phyloP scores from a whole-genome alignment of 768 basidiomycete species.

The Phaffia tasmanica region DNA sequence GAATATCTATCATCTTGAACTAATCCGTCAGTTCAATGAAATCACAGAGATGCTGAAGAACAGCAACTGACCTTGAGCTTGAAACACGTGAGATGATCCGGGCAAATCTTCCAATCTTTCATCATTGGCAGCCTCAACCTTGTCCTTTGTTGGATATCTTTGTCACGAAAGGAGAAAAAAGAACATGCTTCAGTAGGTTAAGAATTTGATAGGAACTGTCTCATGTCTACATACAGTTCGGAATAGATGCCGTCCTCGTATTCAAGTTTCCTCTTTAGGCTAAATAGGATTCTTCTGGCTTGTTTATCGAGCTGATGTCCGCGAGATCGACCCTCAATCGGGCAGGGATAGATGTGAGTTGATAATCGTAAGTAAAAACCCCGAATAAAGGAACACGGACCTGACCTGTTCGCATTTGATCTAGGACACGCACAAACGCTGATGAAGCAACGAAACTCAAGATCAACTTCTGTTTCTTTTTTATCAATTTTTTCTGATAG shows the following conservation, averaged over 20 bases:
- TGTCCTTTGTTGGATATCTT: slow-evolving; percentile 4
- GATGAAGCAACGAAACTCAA: no score
- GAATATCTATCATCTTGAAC: neutral
- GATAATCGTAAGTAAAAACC: no score
- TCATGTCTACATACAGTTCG: neutral
- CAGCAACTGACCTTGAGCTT: neutral
- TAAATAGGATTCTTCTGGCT: slow-evolving; percentile 6
- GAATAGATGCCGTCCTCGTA: slow-evolving; percentile 16
- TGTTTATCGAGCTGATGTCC: neutral
- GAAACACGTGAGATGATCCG: neutral
- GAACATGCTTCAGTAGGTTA: neutral
- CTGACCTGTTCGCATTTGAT: slow-evolving; percentile 5
- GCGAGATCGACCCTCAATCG: no score
- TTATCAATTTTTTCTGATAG: no score
- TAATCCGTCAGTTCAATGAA: no score
- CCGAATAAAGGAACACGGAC: no score
- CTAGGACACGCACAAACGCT: slow-evolving; percentile 11
- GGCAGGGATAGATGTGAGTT: no score
- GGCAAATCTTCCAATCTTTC: neutral
- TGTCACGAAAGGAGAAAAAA: neutral
- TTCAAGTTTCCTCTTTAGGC: slow-evolving; percentile 6
- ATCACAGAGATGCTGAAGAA: no score
- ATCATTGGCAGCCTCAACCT: slow-evolving; percentile 8
- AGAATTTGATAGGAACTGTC: neutral
- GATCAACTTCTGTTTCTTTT: neutral